Evolutionary conservation across 441 rosid genomes (phyloP).

Genomic region (Corymbia calophylla): DNA sequence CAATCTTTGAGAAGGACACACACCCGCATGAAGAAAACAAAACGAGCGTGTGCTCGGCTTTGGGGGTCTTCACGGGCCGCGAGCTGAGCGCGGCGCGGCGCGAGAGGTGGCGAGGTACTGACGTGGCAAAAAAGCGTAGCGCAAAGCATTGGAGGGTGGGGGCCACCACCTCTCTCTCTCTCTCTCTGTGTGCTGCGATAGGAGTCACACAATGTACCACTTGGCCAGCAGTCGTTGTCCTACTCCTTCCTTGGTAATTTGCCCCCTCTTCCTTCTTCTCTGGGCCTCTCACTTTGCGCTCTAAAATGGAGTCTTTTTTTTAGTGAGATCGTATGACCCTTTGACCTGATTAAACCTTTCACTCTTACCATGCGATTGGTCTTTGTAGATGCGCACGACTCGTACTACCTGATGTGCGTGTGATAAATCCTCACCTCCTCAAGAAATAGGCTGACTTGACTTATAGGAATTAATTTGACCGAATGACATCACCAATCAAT

Average conservation of each 20-base stretch:
- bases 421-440: too few relatives aligned
- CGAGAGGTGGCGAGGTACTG: background rate
- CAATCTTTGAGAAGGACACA: background rate
- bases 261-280: background rate
- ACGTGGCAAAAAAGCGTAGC: background rate
- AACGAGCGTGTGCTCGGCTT: background rate
- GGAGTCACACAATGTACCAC: background rate
- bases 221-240: background rate
- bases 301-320: background rate
- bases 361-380: too few relatives aligned
- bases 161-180: background rate
- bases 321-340: too few relatives aligned
- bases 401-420: too few relatives aligned
- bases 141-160: background rate
- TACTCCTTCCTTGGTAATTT: background rate
- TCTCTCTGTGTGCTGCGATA: background rate
- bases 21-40: fast-evolving
- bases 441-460: too few relatives aligned
- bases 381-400: too few relatives aligned
- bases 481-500: too few relatives aligned
- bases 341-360: too few relatives aligned
- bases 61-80: background rate
- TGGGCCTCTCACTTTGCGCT: background rate
- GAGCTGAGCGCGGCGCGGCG: background rate
- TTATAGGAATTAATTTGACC: too few relatives aligned